Conservation (phyloP, 139 green algal species). For the Penium margaritaceum region DNA sequence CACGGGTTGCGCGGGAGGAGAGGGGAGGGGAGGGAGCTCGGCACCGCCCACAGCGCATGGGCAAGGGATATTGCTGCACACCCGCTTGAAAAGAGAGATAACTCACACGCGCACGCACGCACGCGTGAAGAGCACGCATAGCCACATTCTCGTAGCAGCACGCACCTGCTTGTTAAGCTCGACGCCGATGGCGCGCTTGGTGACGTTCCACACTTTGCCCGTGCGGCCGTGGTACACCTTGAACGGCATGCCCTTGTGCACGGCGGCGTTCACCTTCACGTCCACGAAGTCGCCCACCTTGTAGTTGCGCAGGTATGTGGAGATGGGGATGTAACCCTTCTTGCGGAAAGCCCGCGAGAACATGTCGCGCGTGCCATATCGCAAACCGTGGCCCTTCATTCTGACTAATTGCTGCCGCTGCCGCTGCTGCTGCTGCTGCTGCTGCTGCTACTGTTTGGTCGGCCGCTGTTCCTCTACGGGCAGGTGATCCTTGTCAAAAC, state of each 20-base stretch:
- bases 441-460: no score
- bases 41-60: no score
- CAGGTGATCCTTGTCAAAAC: no score
- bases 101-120: no score
- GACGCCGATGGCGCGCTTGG: conserved; percentile 91
- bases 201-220: conserved; percentile 94
- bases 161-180: conserved; percentile 92
- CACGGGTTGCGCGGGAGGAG: no score
- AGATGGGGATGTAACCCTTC: conserved; percentile 81
- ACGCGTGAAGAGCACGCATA: no score
- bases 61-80: no score
- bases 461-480: no score
- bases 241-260: conserved; percentile 96
- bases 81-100: no score
- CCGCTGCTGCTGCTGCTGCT: no score
- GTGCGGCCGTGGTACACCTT: conserved; percentile 98
- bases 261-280: conserved; percentile 91
- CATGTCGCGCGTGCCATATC: conserved; percentile 75
- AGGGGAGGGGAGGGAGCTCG: no score
- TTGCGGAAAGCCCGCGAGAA: conserved; percentile 77
- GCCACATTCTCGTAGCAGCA: not conserved
- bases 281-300: conserved; percentile 95
- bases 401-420: no score
- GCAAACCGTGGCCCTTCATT: conserved; percentile 66
- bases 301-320: conserved; percentile 87